phyloP scores from a whole-genome alignment of 371 early-diverging fungal species.

The Mortierella sp. region DNA sequence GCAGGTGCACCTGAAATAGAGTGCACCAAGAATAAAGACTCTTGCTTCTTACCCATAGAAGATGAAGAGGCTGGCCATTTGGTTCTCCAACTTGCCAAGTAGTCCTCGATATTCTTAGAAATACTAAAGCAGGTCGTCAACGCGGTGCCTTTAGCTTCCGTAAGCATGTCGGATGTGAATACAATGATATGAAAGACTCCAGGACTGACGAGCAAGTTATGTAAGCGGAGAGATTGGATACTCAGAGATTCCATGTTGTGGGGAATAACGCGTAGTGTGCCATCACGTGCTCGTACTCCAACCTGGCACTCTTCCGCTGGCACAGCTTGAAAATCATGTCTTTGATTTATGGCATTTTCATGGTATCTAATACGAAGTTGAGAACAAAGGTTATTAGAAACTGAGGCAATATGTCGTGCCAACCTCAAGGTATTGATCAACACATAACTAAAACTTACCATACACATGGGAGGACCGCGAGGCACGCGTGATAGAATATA shows the following conservation, averaged over 20 bases:
- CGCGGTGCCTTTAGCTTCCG: no score
- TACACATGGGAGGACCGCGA: constrained; percentile 8
- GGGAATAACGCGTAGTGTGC: neutral
- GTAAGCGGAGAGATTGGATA: constrained; percentile 3
- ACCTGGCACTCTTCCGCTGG: constrained; percentile 14
- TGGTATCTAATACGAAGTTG: constrained; percentile 24
- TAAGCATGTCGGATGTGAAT: constrained; percentile 11
- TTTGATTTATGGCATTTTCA: constrained; percentile 20
- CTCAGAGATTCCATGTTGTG: no score
- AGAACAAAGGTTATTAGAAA: neutral
- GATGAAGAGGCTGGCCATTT: no score
- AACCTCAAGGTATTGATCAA: no score
- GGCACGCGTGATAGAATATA: constrained; percentile 8
- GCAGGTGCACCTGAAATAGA: no score
- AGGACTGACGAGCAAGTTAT: constrained; percentile 7
- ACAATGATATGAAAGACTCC: constrained; percentile 34
- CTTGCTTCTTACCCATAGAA: no score
- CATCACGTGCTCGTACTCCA: constrained; percentile 24
- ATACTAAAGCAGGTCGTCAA: no score
- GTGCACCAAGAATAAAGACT: no score
- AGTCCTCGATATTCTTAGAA: no score
- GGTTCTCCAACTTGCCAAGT: no score
- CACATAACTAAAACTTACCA: no score
- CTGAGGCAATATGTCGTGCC: no score
- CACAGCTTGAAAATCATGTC: constrained; percentile 1